These are phyloP conservation scores for Pseudogymnoascus sp. DNA, from an alignment of 2,329 filamentous ascomycete genomes.

Conservation along the genomic window DNA sequence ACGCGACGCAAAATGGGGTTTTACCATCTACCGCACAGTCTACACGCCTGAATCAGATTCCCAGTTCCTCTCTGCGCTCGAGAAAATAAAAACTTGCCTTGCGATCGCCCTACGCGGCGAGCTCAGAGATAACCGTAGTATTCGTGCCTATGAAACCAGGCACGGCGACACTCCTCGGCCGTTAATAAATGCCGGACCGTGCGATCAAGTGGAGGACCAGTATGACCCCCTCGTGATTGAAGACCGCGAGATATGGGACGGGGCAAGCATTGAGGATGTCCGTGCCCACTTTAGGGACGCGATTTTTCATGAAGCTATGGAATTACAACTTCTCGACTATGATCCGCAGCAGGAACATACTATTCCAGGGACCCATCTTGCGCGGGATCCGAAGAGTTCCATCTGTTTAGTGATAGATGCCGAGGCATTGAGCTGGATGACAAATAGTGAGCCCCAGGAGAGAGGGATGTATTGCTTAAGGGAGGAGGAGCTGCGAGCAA, in stretches of 20 bases:
- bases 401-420: not conserved
- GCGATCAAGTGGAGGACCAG: not conserved
- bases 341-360: not conserved
- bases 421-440: not conserved
- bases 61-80: conserved; percentile 15
- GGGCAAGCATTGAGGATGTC: not conserved
- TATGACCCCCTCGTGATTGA: not conserved
- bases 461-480: not conserved
- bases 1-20: not conserved
- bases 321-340: not conserved
- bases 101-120: not conserved
- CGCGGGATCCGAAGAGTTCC: not conserved
- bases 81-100: conserved; percentile 11
- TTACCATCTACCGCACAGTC: conserved; percentile 20
- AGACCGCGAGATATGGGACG: not conserved
- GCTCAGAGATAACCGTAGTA: not conserved
- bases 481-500: not conserved
- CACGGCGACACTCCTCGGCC: not conserved
- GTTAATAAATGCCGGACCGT: not conserved
- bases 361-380: not conserved
- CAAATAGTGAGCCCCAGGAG: not conserved
- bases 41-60: conserved; percentile 20
- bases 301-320: not conserved
- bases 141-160: not conserved
- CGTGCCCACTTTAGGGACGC: not conserved